A percentile compares a stretch with the other conserved stretches of the same genome.
These are phyloP conservation scores for Camellia oleifera DNA, from an alignment of 179 eudicot species.

Conservation along the genomic window DNA sequence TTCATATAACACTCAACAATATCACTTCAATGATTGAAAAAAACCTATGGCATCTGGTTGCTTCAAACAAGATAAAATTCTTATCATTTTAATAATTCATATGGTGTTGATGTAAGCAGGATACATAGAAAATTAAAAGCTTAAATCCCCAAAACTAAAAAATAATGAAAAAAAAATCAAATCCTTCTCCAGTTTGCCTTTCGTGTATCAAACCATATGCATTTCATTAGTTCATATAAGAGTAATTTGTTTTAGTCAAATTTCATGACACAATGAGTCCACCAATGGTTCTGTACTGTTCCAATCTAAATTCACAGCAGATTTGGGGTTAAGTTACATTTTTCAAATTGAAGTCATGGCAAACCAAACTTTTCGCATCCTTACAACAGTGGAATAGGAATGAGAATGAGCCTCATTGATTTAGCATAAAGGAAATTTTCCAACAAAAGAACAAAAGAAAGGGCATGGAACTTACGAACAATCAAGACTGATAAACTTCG, in stretches of 20 bases:
- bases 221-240: no score
- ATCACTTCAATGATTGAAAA: neutral
- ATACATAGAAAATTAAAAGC: no score
- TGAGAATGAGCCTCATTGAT: neutral
- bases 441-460: neutral
- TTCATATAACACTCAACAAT: neutral
- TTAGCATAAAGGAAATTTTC: neutral
- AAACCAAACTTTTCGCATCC: neutral
- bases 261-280: neutral
- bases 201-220: no score
- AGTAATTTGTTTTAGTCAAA: no score
- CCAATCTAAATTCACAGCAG: neutral
- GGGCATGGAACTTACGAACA: constrained; percentile 7
- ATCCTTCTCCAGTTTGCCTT: no score
- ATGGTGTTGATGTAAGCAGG: neutral
- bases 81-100: neutral
- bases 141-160: no score
- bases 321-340: neutral
- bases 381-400: neutral
- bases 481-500: constrained; percentile 64
- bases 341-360: neutral
- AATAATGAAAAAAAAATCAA: neutral
- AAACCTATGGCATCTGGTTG: neutral
- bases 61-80: neutral
- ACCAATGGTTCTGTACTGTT: neutral